phyloP scores from a whole-genome alignment of 495 filamentous ascomycete genomes.

The Bacidia rubella region DNA sequence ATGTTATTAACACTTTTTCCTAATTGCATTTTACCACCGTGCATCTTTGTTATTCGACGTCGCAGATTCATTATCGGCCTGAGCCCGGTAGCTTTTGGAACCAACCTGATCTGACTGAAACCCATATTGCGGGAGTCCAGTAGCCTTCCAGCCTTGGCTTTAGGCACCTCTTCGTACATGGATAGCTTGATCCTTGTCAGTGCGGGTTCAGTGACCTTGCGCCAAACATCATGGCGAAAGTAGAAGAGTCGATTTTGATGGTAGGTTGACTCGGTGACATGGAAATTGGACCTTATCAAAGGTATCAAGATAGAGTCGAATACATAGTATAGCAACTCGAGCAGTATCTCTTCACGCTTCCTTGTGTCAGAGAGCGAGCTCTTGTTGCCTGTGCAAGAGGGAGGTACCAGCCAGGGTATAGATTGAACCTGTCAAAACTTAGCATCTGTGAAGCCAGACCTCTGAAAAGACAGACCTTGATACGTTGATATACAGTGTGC shows the following conservation, averaged over 20 bases:
- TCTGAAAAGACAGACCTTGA: conserved; percentile 45
- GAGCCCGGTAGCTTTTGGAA: conserved; percentile 59
- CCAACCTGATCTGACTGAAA: conserved; percentile 63
- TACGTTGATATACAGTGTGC: conserved; percentile 59
- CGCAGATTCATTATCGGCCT: conserved; percentile 81
- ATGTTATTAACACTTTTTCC: conserved; percentile 70
- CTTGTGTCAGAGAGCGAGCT: conserved; percentile 54
- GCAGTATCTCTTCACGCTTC: conserved; percentile 67
- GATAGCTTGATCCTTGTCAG: conserved; percentile 51
- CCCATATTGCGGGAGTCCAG: conserved; percentile 52
- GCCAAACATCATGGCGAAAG: conserved; percentile 91
- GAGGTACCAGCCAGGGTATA: conserved; percentile 63
- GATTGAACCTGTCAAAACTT: conserved; percentile 36
- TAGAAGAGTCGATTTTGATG: conserved; percentile 79
- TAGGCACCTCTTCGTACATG: conserved; percentile 70
- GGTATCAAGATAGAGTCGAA: conserved; percentile 88
- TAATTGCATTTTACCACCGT: conserved; percentile 40
- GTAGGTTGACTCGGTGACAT: conserved; percentile 79
- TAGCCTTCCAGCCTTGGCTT: conserved; percentile 40
- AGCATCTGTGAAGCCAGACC: neutral
- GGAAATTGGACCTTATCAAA: conserved; percentile 73
- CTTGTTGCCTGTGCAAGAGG: conserved; percentile 28
- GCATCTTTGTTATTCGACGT: conserved; percentile 39
- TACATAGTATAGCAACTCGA: conserved; percentile 80
- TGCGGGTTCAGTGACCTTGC: conserved; percentile 56